phyloP scores from a whole-genome alignment of 768 basidiomycete genomes.

The Pholiota microspora region DNA sequence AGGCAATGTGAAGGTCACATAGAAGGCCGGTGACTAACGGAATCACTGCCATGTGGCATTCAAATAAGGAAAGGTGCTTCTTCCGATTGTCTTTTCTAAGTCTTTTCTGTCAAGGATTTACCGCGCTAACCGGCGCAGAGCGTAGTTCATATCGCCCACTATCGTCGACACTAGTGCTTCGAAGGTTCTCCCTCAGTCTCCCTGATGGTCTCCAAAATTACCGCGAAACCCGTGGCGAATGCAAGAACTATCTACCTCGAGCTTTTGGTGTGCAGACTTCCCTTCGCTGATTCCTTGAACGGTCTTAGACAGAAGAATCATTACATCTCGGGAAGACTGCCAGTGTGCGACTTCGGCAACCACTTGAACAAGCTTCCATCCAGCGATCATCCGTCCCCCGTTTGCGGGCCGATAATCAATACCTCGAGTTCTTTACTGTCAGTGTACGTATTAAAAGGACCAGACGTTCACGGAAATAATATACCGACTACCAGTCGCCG shows the following conservation, averaged over 20 bases:
- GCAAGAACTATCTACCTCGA: not conserved
- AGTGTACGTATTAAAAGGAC: not conserved
- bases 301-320: not conserved
- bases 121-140: conserved; percentile 5
- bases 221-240: conserved; percentile 1
- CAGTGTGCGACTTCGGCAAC: not conserved
- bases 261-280: not conserved
- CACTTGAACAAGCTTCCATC: not conserved
- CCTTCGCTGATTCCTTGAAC: not conserved
- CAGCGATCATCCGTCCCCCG: not conserved
- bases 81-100: not conserved
- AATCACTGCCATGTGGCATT: not conserved
- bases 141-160: no score
- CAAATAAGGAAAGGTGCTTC: not conserved
- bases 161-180: no score
- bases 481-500: not conserved
- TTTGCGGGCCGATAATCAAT: conserved; percentile 7
- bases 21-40: not conserved
- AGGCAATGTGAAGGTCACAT: not conserved
- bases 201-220: not conserved
- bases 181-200: no score
- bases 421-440: not conserved
- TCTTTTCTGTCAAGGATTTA: not conserved
- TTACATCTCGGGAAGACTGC: not conserved
- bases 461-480: conserved; percentile 7